A percentile compares a stretch with the other conserved stretches of the same genome.
phyloP scores from a whole-genome alignment of 768 basidiomycete species.

The Paxillus ammoniavirescens region DNA sequence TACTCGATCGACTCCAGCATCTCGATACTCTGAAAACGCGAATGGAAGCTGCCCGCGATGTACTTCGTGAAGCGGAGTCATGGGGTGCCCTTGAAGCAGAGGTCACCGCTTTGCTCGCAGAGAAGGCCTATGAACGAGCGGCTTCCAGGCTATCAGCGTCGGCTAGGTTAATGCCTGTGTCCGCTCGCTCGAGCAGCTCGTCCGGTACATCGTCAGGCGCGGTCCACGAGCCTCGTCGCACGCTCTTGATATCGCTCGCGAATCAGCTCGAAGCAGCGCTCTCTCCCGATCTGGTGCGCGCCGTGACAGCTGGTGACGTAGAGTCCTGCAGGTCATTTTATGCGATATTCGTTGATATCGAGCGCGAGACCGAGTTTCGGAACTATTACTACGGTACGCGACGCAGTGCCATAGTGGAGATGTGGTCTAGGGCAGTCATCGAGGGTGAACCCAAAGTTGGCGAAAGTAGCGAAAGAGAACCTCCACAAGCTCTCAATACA shows the following conservation, averaged over 20 bases:
- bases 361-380: constrained; percentile 88
- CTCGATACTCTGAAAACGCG: constrained; percentile 80
- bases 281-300: constrained; percentile 86
- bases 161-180: constrained; percentile 83
- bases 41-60: constrained; percentile 89
- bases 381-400: constrained; percentile 93
- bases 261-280: constrained; percentile 94
- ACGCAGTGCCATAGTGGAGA: constrained; percentile 56
- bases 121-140: constrained; percentile 81
- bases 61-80: constrained; percentile 91
- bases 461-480: constrained; percentile 42
- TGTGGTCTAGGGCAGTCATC: constrained; percentile 67
- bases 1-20: constrained; percentile 74
- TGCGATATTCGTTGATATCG: constrained; percentile 85
- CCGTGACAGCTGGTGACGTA: constrained; percentile 78
- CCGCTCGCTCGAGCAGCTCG: constrained; percentile 82
- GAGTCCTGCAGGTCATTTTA: constrained; percentile 76
- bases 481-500: constrained; percentile 48
- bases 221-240: constrained; percentile 74
- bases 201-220: constrained; percentile 13
- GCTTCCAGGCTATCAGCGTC: constrained; percentile 93
- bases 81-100: constrained; percentile 96
- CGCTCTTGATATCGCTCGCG: constrained; percentile 87
- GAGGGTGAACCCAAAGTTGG: constrained; percentile 18
- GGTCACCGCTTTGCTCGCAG: constrained; percentile 78